Evolutionary conservation across 75 land plant genomes (phyloP), one percentile per base, ranked within the genome.

Genomic region (Pinus taeda): DNA sequence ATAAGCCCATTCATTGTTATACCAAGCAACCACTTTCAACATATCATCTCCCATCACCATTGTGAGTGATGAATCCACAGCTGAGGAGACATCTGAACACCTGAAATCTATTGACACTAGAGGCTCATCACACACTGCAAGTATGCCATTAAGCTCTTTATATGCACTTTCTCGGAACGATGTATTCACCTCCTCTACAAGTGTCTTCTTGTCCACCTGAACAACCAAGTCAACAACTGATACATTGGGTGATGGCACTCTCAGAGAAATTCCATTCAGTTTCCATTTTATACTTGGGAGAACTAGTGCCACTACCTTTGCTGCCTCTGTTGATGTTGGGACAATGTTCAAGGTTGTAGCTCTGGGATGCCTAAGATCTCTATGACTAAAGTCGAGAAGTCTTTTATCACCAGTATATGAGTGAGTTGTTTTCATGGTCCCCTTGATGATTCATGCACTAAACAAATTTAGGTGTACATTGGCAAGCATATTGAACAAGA

Each of bases 341-440:
- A 96, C 98, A 30, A 96, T n/a, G n/a, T n/a, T n/a, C n/a, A n/a
- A n/a, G n/a, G n/a, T n/a, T n/a, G n/a, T n/a, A n/a, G n/a, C n/a
- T 96, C 99, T 79, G 1, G 98, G 97, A 17, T 97, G 74, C 59
- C 99, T 80, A 80, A 94, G 87, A 85, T 96, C 99, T 59, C 98
- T 74, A 91, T 94, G 98, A 79, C 91, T 88, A 15, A 97, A 95
- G 56, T 94, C 99, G 67, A 94, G 85, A 42, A 96, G 89, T 79
- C 98, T 83, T 60, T 96, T 97, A 83, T 96, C 98, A 2, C 98
- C 97, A 7, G 99, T 96, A 89, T 96, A 96, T 67, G 99, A 96
- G 81, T 96, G 99, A 45, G 97, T 96, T 29, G 99, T 96, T 55
- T 97, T 96, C 99, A 96, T 96, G 70, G 97, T 94, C 12, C 99